Evolutionary conservation across 2,329 filamentous ascomycete genomes (phyloP).

Genomic region (Colletotrichum scovillei): DNA sequence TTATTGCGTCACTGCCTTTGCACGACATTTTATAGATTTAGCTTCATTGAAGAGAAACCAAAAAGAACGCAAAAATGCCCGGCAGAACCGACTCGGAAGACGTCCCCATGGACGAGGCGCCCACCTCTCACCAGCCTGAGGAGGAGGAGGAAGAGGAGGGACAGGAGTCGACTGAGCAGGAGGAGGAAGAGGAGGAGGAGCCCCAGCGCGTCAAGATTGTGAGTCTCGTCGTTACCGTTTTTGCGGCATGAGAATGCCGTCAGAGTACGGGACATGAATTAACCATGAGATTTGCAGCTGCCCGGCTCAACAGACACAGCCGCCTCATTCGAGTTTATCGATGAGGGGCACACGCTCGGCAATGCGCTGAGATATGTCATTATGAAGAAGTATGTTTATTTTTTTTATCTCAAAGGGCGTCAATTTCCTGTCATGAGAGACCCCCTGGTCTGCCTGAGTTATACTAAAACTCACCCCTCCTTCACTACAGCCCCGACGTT

Average conservation of each 20-base stretch:
- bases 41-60: neutral
- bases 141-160: conserved; percentile 43
- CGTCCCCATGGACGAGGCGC: conserved; percentile 46
- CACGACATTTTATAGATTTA: no score
- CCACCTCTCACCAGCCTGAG: conserved; percentile 50
- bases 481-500: conserved; percentile 79
- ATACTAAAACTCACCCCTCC: conserved; percentile 7
- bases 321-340: conserved; percentile 93
- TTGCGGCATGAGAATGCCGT: no score
- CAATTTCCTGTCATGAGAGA: no score
- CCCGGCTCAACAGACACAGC: conserved; percentile 87
- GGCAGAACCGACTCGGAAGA: conserved; percentile 53
- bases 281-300: conserved; percentile 63
- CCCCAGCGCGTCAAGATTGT: conserved; percentile 73
- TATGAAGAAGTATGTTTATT: conserved; percentile 86
- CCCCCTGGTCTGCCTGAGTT: neutral
- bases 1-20: no score
- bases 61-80: conserved; percentile 49
- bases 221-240: conserved; percentile 37
- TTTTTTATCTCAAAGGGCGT: no score
- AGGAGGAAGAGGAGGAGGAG: conserved; percentile 59
- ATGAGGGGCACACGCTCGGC: conserved; percentile 94
- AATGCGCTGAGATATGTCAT: conserved; percentile 96
- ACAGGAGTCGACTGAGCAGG: conserved; percentile 53
- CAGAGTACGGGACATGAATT: no score